Percentiles rank a stretch among this genome's conserved stretches.
Evolutionary conservation across 2,329 filamentous ascomycete species (phyloP).

Genomic region (Lachnellula subtilissima): DNA sequence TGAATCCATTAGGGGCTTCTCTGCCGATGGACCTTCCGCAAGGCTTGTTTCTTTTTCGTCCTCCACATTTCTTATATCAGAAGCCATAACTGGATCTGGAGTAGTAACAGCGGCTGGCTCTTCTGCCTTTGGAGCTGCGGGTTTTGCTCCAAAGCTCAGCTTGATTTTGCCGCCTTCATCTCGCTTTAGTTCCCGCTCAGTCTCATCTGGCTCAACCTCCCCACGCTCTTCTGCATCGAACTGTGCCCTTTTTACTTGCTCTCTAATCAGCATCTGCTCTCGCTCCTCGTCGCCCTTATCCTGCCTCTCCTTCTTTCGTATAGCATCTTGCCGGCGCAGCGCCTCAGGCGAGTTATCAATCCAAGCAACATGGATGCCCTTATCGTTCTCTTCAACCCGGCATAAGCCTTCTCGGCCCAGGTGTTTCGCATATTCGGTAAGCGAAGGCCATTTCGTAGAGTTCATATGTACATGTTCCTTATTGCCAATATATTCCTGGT

Average conservation of each 20-base stretch:
- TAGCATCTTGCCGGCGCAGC: slow-evolving; percentile 71
- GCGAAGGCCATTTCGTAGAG: slow-evolving; percentile 77
- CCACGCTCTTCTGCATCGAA: slow-evolving; percentile 48
- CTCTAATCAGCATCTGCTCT: slow-evolving; percentile 75
- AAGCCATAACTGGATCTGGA: neutral
- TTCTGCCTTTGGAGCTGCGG: slow-evolving; percentile 19
- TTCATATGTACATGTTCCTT: slow-evolving; percentile 94
- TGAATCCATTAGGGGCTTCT: slow-evolving; percentile 1
- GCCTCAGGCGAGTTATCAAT: slow-evolving; percentile 89
- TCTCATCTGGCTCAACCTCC: slow-evolving; percentile 38
- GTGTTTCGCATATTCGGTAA: slow-evolving; percentile 87
- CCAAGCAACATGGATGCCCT: slow-evolving; percentile 83
- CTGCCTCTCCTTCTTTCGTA: slow-evolving; percentile 76
- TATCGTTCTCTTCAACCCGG: slow-evolving; percentile 82
- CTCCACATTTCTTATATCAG: neutral
- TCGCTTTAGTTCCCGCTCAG: slow-evolving; percentile 49
- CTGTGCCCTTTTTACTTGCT: slow-evolving; percentile 76
- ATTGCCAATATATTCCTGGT: slow-evolving; percentile 86
- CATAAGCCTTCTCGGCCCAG: slow-evolving; percentile 84
- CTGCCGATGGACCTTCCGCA: neutral
- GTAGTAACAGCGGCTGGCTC: neutral
- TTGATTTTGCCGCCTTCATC: slow-evolving; percentile 73
- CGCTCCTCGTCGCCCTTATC: slow-evolving; percentile 88
- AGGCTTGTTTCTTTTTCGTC: slow-evolving; percentile 11
- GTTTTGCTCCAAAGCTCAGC: slow-evolving; percentile 55